Percentiles rank a stretch among this genome's conserved stretches.
These are phyloP conservation scores for Colletotrichum camelliae DNA, from an alignment of 2,329 filamentous ascomycete genomes.

Conservation along the genomic window DNA sequence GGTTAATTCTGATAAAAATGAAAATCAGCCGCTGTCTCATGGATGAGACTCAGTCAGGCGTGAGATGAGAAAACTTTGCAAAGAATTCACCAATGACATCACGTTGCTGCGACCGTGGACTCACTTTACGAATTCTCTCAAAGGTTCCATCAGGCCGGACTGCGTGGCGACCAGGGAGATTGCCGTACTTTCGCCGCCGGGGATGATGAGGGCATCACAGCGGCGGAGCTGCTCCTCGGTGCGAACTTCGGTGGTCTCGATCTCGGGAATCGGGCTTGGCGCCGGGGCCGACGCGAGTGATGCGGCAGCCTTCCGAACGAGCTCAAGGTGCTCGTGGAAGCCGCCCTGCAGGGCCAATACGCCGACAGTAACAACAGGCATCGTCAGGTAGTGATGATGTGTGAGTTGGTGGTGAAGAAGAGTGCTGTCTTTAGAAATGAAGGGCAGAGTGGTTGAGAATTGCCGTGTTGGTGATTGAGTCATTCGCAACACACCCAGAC, in stretches of 20 bases:
- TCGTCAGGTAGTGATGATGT: neutral
- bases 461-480: neutral
- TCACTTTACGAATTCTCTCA: conserved; percentile 91
- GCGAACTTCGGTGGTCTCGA: conserved; percentile 76
- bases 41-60: neutral
- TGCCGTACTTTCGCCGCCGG: conserved; percentile 93
- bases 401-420: neutral
- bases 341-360: conserved; percentile 86
- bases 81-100: conserved; percentile 9
- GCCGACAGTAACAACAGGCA: conserved; percentile 53
- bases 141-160: conserved; percentile 80
- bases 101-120: conserved; percentile 30
- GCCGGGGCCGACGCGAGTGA: conserved; percentile 39
- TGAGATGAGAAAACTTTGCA: neutral
- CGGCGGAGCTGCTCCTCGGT: conserved; percentile 71
- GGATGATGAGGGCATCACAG: conserved; percentile 87
- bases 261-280: conserved; percentile 35
- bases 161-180: conserved; percentile 88
- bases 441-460: neutral
- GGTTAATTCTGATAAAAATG: conserved; percentile 60
- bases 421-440: neutral
- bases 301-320: conserved; percentile 73
- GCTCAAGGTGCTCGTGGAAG: conserved; percentile 84
- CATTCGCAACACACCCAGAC: conserved; percentile 1
- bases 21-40: neutral